Evolutionary conservation across 176 grass and related monocot species (phyloP).

Genomic region (Phragmites australis): DNA sequence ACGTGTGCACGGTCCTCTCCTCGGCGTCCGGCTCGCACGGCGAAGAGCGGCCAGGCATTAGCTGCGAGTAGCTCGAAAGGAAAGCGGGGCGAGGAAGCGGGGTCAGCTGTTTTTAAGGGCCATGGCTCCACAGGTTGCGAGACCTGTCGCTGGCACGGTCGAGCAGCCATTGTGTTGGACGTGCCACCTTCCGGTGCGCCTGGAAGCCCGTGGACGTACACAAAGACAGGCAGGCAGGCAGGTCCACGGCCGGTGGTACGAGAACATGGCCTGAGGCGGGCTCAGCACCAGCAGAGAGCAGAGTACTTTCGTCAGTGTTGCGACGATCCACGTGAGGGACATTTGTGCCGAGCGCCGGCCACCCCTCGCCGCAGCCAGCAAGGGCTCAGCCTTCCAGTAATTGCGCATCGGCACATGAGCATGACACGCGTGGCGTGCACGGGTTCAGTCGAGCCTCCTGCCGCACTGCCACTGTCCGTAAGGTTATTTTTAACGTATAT

Average conservation of each 20-base stretch:
- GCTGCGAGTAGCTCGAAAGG: background rate
- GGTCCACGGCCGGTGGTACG: background rate
- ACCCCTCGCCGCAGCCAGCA: no score
- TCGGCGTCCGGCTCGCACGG: background rate
- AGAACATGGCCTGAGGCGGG: background rate
- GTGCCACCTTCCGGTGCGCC: background rate
- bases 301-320: background rate
- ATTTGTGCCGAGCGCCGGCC: constrained; percentile 13
- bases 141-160: no score
- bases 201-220: constrained; percentile 1
- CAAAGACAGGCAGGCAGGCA: background rate
- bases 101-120: background rate
- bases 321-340: constrained; percentile 23
- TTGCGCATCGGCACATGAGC: background rate
- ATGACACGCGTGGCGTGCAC: background rate
- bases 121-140: background rate
- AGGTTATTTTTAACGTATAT: no score
- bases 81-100: background rate
- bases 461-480: background rate
- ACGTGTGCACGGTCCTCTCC: constrained; percentile 32
- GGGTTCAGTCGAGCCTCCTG: constrained; percentile 15
- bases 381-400: no score
- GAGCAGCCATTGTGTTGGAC: background rate
- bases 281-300: background rate
- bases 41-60: background rate